Conservation (phyloP, 345 rosid species). For the Psidium friedrichsthalianum region DNA sequence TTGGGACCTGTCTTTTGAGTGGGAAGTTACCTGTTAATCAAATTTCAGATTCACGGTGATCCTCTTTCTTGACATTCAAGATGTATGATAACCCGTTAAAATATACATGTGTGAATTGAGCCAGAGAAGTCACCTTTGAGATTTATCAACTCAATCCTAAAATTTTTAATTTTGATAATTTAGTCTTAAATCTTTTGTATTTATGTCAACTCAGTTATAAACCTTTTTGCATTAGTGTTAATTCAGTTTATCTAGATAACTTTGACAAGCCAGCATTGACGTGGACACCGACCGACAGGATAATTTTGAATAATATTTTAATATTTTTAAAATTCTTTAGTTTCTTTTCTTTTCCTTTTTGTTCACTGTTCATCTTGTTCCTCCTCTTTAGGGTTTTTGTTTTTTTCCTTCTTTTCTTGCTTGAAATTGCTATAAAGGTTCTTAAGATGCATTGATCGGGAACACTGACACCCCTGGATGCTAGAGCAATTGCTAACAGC, state of each 20-base stretch:
- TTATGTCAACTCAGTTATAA: no score
- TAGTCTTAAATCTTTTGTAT: no score
- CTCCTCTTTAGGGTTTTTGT: neutral
- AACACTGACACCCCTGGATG: slow-evolving; percentile 44
- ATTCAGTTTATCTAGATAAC: no score
- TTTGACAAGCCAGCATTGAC: no score
- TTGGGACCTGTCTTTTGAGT: neutral
- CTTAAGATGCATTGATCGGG: slow-evolving; percentile 39
- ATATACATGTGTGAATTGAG: neutral
- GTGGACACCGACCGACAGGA: no score
- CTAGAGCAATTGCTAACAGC: slow-evolving; percentile 37
- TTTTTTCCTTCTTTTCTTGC: neutral
- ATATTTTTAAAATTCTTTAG: no score
- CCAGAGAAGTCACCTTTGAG: neutral
- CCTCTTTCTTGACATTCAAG: neutral
- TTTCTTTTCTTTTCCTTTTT: no score
- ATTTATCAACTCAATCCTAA: neutral
- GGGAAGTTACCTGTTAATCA: neutral
- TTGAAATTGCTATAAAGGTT: slow-evolving; percentile 22
- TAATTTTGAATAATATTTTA: no score
- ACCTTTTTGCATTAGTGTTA: no score
- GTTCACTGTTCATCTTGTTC: no score
- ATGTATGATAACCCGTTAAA: neutral
- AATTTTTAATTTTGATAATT: no score
- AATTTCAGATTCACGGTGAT: neutral